Percentiles rank a stretch among this genome's conserved stretches.
phyloP scores from a whole-genome alignment of 176 grass and related monocot genomes.

The Echinochloa phyllopogon region DNA sequence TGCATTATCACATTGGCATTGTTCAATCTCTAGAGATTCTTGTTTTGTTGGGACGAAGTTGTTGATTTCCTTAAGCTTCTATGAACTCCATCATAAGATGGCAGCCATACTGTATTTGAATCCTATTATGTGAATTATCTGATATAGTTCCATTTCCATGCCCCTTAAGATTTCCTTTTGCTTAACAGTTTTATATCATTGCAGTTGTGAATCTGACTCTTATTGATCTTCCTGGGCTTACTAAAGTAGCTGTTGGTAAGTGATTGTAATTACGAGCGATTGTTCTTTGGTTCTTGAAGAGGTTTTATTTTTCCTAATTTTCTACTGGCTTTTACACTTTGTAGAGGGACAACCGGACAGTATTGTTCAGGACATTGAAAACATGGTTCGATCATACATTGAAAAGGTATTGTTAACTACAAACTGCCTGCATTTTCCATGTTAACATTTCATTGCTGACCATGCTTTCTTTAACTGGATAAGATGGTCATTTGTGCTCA shows the following conservation, averaged over 20 bases:
- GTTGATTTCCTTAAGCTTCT: constrained; percentile 20
- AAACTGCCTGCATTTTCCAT: constrained; percentile 7
- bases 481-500: neutral
- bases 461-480: constrained; percentile 7
- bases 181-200: constrained; percentile 48
- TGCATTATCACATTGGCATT: neutral
- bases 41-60: constrained; percentile 33
- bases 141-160: constrained; percentile 5
- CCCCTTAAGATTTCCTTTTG: neutral
- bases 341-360: constrained; percentile 87
- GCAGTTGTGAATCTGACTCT: constrained; percentile 99
- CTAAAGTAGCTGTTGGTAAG: constrained; percentile 97
- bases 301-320: constrained; percentile 20
- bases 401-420: constrained; percentile 79
- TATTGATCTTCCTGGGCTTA: constrained; percentile 98
- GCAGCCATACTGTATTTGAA: neutral
- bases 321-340: constrained; percentile 29
- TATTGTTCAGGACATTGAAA: constrained; percentile 90
- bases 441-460: constrained; percentile 26
- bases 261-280: constrained; percentile 20
- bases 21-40: constrained; percentile 9
- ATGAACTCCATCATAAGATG: neutral
- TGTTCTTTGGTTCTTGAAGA: constrained; percentile 34
- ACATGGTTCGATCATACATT: constrained; percentile 91
- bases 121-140: neutral